A percentile compares a stretch with the other conserved stretches of the same genome.
Evolutionary conservation across 1,284 basidiomycete species (phyloP).

Genomic region (Cutaneotrichosporon spelunceum): DNA sequence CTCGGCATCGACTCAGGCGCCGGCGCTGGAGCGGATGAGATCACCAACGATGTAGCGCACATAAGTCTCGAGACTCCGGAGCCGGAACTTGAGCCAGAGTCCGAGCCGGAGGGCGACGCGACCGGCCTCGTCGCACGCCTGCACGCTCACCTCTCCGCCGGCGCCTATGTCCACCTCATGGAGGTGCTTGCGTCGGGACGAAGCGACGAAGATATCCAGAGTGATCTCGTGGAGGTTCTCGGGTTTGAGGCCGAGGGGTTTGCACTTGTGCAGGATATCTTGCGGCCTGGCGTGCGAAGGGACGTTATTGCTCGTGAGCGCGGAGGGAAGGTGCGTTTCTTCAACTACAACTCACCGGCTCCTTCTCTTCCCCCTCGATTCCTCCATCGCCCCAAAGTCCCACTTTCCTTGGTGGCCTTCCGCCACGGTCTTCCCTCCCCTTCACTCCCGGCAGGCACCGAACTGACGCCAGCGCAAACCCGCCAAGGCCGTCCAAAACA

Average conservation of each 20-base stretch:
- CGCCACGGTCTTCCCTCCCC: neutral
- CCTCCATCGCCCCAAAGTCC: too few species aligned
- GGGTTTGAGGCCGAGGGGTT: constrained; percentile 69
- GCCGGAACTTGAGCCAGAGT: neutral
- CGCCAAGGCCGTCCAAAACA: neutral
- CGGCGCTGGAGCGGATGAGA: neutral
- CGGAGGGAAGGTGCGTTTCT: constrained; percentile 19
- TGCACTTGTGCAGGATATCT: constrained; percentile 44
- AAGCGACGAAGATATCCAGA: constrained; percentile 69
- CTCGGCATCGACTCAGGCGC: constrained; percentile 9
- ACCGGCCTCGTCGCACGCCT: constrained; percentile 13
- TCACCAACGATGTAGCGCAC: neutral
- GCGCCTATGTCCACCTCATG: constrained; percentile 35
- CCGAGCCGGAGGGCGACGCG: neutral
- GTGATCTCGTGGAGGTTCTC: constrained; percentile 73
- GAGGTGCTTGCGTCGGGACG: constrained; percentile 35
- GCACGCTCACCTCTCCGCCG: constrained; percentile 21
- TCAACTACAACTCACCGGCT: neutral
- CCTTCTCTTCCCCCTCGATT: neutral
- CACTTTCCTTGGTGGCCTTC: neutral
- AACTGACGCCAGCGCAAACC: neutral
- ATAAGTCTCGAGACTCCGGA: neutral
- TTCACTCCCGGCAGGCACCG: neutral
- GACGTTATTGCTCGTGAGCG: constrained; percentile 21
- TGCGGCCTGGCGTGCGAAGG: constrained; percentile 34